Conservation (phyloP, 1,139 yeast genomes). For the Pichia sp. region DNA sequence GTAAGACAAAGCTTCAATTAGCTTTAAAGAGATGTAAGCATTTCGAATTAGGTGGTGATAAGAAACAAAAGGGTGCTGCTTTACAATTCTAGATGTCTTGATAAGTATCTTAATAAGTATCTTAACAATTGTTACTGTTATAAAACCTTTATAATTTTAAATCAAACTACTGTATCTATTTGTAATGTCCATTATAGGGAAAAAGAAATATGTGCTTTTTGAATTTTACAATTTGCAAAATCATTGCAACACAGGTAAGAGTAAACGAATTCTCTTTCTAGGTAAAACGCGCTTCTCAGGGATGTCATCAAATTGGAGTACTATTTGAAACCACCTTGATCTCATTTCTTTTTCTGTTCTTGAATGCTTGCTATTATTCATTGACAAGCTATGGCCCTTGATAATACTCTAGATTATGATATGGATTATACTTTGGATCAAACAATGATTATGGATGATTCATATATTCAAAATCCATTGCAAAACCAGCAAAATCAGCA, state of each 20-base stretch:
- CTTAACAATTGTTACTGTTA: constrained; percentile 2
- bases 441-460: constrained; percentile 1
- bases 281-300: too few relatives aligned
- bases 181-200: not conserved
- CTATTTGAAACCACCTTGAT: too few relatives aligned
- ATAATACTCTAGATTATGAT: not conserved
- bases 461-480: not conserved
- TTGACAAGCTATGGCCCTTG: not conserved
- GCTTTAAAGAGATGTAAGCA: constrained; percentile 99
- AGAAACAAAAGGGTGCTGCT: constrained; percentile 91
- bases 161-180: constrained; percentile 1
- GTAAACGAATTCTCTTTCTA: too few relatives aligned
- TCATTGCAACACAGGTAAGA: too few relatives aligned
- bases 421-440: not conserved
- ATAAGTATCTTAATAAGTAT: not conserved
- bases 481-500: too few relatives aligned
- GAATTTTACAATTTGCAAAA: too few relatives aligned
- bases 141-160: constrained; percentile 3
- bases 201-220: too few relatives aligned
- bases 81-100: constrained; percentile 30
- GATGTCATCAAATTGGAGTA: too few relatives aligned
- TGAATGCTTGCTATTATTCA: not conserved
- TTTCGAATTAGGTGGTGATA: constrained; percentile 99
- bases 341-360: not conserved
- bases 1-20: constrained; percentile 99